Evolutionary conservation across 1,139 yeast genomes (phyloP).

Genomic region (Maudiozyma humilis): DNA sequence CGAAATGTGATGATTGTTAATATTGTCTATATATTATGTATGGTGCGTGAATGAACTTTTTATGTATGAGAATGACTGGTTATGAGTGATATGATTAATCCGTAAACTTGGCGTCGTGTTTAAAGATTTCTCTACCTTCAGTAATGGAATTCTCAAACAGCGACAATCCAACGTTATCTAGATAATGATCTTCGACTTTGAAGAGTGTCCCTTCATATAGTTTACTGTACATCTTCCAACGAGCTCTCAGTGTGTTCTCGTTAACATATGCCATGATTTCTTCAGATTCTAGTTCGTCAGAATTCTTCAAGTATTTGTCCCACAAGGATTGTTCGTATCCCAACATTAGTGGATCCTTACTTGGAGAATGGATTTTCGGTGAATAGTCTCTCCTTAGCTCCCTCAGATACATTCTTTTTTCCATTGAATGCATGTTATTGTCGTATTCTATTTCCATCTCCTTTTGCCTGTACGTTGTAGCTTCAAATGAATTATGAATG

Average conservation of each 20-base stretch:
- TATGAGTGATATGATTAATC: neutral
- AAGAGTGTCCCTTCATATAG: constrained; percentile 6
- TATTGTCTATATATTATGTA: neutral
- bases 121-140: constrained; percentile 4
- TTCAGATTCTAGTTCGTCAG: constrained; percentile 7
- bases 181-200: constrained; percentile 2
- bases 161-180: constrained; percentile 7
- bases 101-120: neutral
- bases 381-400: constrained; percentile 14
- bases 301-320: constrained; percentile 7
- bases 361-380: constrained; percentile 14
- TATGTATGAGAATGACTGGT: too few species aligned
- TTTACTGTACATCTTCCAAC: constrained; percentile 6
- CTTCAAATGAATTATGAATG: constrained; percentile 17
- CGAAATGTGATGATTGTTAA: too few species aligned
- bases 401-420: constrained; percentile 13
- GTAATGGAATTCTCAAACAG: constrained; percentile 7
- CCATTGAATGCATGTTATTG: constrained; percentile 8
- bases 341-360: constrained; percentile 24
- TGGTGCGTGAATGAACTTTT: neutral
- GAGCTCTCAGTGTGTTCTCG: constrained; percentile 1
- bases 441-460: constrained; percentile 25
- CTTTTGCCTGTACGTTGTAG: constrained; percentile 22
- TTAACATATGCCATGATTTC: constrained; percentile 7
- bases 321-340: constrained; percentile 18